Conservation (phyloP, 2,329 filamentous ascomycete species). For the Blastomyces parvus region DNA sequence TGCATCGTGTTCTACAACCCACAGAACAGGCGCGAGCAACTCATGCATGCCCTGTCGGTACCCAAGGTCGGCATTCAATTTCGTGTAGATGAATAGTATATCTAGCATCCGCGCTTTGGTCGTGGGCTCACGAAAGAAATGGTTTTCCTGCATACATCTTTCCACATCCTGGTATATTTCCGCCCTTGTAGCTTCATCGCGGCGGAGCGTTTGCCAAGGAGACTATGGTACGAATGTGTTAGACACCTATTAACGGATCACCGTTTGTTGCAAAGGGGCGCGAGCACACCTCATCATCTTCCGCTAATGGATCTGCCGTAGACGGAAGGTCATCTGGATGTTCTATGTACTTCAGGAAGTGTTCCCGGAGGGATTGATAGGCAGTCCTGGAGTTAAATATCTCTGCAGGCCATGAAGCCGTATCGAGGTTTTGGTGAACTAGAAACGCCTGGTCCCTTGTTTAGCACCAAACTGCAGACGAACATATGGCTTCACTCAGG, state of each 20-base stretch:
- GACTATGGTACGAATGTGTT: conserved; percentile 55
- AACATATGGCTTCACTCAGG: background rate
- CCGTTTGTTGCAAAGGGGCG: conserved; percentile 19
- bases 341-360: conserved; percentile 72
- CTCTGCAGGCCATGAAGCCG: conserved; percentile 57
- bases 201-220: conserved; percentile 77
- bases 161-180: conserved; percentile 95
- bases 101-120: conserved; percentile 78
- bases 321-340: conserved; percentile 72
- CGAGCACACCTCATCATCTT: conserved; percentile 57
- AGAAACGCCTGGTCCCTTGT: conserved; percentile 58
- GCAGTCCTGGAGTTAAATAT: conserved; percentile 59
- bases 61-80: conserved; percentile 73
- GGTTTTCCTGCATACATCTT: conserved; percentile 78
- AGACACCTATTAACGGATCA: conserved; percentile 22
- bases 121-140: conserved; percentile 70
- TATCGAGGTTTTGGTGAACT: conserved; percentile 59
- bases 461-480: conserved; percentile 9
- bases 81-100: conserved; percentile 89
- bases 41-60: conserved; percentile 99
- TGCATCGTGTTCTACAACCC: conserved; percentile 74
- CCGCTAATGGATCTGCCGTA: conserved; percentile 71
- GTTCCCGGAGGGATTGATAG: conserved; percentile 63
- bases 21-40: conserved; percentile 77
- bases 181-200: conserved; percentile 71